phyloP scores from a whole-genome alignment of 2,329 filamentous ascomycete species.

The Westerdykella sp. region DNA sequence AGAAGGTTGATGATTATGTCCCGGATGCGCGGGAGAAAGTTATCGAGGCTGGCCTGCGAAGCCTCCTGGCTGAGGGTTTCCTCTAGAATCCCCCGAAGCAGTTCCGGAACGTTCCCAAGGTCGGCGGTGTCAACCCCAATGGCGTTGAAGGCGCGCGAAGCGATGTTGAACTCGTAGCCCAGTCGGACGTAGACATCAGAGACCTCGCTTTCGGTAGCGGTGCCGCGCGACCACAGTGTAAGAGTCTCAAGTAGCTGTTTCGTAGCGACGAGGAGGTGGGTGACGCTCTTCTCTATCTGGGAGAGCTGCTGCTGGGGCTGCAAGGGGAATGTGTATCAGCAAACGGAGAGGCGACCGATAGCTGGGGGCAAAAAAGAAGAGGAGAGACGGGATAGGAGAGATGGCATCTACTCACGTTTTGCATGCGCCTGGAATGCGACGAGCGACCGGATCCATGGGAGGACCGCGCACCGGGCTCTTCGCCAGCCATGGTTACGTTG shows the following conservation, averaged over 20 bases:
- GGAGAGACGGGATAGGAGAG: background rate
- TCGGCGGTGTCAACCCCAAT: slow-evolving; percentile 95
- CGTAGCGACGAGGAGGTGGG: slow-evolving; percentile 91
- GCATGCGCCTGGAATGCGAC: slow-evolving; percentile 35
- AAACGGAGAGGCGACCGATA: slow-evolving; percentile 3
- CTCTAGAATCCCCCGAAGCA: slow-evolving; percentile 83
- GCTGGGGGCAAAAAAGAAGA: slow-evolving; percentile 3
- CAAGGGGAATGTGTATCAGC: slow-evolving; percentile 6
- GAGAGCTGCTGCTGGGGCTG: slow-evolving; percentile 73
- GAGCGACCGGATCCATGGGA: slow-evolving; percentile 63
- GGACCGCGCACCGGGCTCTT: slow-evolving; percentile 53
- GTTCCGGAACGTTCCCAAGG: slow-evolving; percentile 89
- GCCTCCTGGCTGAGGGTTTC: slow-evolving; percentile 95
- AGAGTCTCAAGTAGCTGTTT: slow-evolving; percentile 96
- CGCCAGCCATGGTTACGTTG: slow-evolving; percentile 53
- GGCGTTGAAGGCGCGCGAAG: slow-evolving; percentile 89
- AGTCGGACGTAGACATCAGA: slow-evolving; percentile 97
- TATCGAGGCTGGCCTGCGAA: slow-evolving; percentile 85
- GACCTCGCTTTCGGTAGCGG: slow-evolving; percentile 88
- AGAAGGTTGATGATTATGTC: slow-evolving; percentile 98
- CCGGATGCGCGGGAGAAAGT: slow-evolving; percentile 86
- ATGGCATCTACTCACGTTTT: slow-evolving; percentile 29
- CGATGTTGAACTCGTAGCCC: slow-evolving; percentile 99
- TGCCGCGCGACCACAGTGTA: slow-evolving; percentile 92
- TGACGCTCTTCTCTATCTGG: slow-evolving; percentile 98